Evolutionary conservation across 495 filamentous ascomycete species (phyloP), one percentile per base, ranked within the genome.

Genomic region (Penicillium coprophilum): DNA sequence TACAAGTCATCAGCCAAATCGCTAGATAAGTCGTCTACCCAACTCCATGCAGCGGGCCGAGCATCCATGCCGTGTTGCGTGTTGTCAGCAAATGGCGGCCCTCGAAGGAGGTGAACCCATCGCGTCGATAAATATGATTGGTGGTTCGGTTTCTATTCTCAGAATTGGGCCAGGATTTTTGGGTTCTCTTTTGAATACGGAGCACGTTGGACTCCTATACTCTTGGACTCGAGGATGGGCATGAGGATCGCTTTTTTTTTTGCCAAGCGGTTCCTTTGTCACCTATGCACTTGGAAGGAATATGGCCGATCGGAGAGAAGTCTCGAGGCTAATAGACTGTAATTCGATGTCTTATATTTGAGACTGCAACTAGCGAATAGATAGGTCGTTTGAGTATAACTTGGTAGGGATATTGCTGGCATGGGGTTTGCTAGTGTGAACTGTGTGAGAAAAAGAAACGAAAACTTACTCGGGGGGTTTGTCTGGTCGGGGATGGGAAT

Each of bases 31-130:
- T 11, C 56, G 53, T 56, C 38, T 53, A 56, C 52, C 56, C 50
- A 59, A 55, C 30, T 55, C 30, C 46, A 56, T 68, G 60, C 57
- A 61, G 46, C 57, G 57, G 65, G 59, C 65, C 59, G 62, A 66
- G 34, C 24, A 65, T 61, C 59, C 65, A 55, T 61, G 65, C 31
- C 12, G 40, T 46, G 41, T 54, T 21, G 28, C 52, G 27, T 28
- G 30, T 45, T 21, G 52, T 50, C 13, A 34, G 19, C 27, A 28
- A 46, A 54, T 46, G 23, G 31, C 41, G 3, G 8, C 17, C 23
- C 34, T 43, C 38, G n/a, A 17, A 38, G n/a, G n/a, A 17, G 50
- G n/a, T 34, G 27, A 53, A 44, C 12, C 21, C 13, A 13, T 34
- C 12, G 12, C 8, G 36, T 15, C 15, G 11, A 20, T 27, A 45